These are phyloP conservation scores for Xylaria telfairii DNA, from an alignment of 495 filamentous ascomycete species.

Conservation along the genomic window DNA sequence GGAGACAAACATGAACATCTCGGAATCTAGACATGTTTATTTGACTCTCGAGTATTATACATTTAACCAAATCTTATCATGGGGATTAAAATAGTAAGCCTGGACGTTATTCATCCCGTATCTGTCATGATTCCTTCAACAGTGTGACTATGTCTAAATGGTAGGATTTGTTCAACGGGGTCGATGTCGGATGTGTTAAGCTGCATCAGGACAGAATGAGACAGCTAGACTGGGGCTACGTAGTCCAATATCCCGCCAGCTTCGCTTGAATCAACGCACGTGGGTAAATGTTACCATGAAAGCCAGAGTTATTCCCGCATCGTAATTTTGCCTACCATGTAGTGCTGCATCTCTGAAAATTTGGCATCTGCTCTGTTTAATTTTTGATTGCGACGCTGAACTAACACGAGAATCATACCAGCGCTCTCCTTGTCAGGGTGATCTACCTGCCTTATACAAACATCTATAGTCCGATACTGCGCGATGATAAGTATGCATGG, in stretches of 20 bases:
- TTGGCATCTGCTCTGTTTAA: not conserved
- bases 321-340: not conserved
- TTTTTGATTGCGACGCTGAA: not conserved
- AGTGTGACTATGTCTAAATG: conserved; percentile 1
- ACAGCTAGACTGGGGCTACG: not conserved
- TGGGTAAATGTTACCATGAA: not conserved
- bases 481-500: too few relatives aligned
- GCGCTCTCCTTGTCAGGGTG: too few relatives aligned
- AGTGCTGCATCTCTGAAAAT: not conserved
- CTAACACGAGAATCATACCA: not conserved
- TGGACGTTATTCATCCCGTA: not conserved
- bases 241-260: not conserved
- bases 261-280: not conserved
- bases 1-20: not conserved
- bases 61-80: not conserved
- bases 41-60: not conserved
- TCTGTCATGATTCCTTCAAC: conserved; percentile 6
- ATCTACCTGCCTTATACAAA: too few relatives aligned
- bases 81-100: not conserved
- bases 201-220: not conserved
- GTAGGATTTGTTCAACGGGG: not conserved
- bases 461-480: too few relatives aligned
- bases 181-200: not conserved
- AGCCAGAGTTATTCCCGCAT: not conserved
- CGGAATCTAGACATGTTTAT: not conserved